Percentiles rank a stretch among this genome's conserved stretches.
Evolutionary conservation across 2,329 filamentous ascomycete species (phyloP).

Genomic region (Calcarisporium arbuscula): DNA sequence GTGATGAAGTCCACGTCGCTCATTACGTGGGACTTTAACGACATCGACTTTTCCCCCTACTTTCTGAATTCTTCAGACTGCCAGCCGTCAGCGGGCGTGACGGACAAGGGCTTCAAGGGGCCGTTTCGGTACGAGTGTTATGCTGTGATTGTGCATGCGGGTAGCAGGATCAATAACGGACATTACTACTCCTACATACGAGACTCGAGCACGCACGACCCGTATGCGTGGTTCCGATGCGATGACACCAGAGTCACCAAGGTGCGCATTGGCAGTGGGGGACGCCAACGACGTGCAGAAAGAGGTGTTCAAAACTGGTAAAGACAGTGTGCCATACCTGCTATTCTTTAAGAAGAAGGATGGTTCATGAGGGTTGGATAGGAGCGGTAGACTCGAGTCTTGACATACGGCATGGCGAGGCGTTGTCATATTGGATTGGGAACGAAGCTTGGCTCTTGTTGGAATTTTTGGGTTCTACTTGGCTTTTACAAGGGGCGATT

Average conservation of each 20-base stretch:
- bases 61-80: slow-evolving; percentile 30
- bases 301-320: slow-evolving; percentile 30
- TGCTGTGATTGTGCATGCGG: slow-evolving; percentile 73
- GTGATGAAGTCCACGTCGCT: slow-evolving; percentile 62
- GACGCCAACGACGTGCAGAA: slow-evolving; percentile 27
- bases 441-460: too few relatives aligned
- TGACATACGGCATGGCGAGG: slow-evolving; percentile 1
- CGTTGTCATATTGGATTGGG: background rate
- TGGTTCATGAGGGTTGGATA: background rate
- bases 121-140: slow-evolving; percentile 81
- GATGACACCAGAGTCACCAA: slow-evolving; percentile 38
- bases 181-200: slow-evolving; percentile 74
- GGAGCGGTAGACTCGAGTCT: background rate
- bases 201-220: slow-evolving; percentile 41
- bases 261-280: slow-evolving; percentile 34
- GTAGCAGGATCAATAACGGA: slow-evolving; percentile 60
- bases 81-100: slow-evolving; percentile 18
- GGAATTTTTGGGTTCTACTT: too few relatives aligned
- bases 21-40: slow-evolving; percentile 70
- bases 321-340: slow-evolving; percentile 38
- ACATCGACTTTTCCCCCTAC: slow-evolving; percentile 49
- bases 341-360: slow-evolving; percentile 38
- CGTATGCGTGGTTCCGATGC: slow-evolving; percentile 41
- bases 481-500: too few relatives aligned
- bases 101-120: slow-evolving; percentile 34